These are phyloP conservation scores for Meredithiella fracta DNA, from an alignment of 2,329 filamentous ascomycete genomes.

Conservation along the genomic window DNA sequence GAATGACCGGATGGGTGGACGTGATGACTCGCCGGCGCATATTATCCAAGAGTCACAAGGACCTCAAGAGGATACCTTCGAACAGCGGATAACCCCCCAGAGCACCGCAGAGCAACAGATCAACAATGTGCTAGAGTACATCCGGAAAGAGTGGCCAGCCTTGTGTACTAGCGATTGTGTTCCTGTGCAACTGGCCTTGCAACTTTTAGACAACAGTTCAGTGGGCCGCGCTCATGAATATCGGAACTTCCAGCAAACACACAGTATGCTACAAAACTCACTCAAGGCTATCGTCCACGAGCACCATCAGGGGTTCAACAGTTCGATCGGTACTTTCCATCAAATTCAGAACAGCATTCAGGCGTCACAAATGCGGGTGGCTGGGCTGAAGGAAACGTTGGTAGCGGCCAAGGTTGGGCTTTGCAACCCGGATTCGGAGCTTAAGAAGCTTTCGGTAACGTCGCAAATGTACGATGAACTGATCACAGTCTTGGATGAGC, in stretches of 20 bases:
- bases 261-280: conserved; percentile 78
- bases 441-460: conserved; percentile 73
- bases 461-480: conserved; percentile 86
- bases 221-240: conserved; percentile 83
- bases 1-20: conserved; percentile 9
- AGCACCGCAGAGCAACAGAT: conserved; percentile 41
- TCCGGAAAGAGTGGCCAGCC: conserved; percentile 77
- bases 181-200: conserved; percentile 84
- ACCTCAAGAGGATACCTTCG: conserved; percentile 11
- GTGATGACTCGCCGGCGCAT: conserved; percentile 8
- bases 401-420: conserved; percentile 65
- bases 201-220: conserved; percentile 85
- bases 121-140: conserved; percentile 56
- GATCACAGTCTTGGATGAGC: conserved; percentile 63
- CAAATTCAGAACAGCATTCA: conserved; percentile 94
- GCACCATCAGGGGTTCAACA: conserved; percentile 98
- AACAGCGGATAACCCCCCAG: conserved; percentile 19
- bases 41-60: conserved; percentile 6
- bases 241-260: conserved; percentile 64
- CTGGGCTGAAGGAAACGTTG: conserved; percentile 68
- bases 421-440: conserved; percentile 70
- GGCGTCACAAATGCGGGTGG: conserved; percentile 69
- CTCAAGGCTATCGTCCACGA: conserved; percentile 94
- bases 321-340: conserved; percentile 95
- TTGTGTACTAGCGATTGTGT: conserved; percentile 82